phyloP scores from a whole-genome alignment of 2,329 filamentous ascomycete genomes.

The Neofusicoccum sp. region DNA sequence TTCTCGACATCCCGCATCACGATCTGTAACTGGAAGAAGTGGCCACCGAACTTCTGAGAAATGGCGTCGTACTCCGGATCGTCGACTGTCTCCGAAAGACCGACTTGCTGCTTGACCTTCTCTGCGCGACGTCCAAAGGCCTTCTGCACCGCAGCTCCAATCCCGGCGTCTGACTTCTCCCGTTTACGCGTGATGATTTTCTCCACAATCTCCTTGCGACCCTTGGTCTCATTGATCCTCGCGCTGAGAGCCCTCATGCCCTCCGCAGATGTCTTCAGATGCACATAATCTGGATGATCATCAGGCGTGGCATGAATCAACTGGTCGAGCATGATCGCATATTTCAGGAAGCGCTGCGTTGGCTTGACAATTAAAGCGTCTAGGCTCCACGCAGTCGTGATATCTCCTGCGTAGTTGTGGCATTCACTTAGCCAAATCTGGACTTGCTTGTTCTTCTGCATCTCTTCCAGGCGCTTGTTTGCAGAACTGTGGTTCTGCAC shows the following conservation, averaged over 20 bases:
- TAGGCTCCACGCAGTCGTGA: slow-evolving; percentile 92
- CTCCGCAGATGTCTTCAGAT: slow-evolving; percentile 71
- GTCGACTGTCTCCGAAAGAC: slow-evolving; percentile 65
- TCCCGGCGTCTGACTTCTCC: slow-evolving; percentile 83
- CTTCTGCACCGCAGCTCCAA: slow-evolving; percentile 59
- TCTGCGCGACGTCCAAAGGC: slow-evolving; percentile 88
- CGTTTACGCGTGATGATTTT: slow-evolving; percentile 81
- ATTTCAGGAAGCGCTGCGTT: slow-evolving; percentile 91
- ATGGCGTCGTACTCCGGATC: slow-evolving; percentile 80
- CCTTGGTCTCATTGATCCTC: slow-evolving; percentile 91
- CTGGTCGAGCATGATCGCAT: slow-evolving; percentile 81
- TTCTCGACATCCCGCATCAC: slow-evolving; percentile 92
- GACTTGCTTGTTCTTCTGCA: slow-evolving; percentile 56
- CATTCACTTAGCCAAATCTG: slow-evolving; percentile 89
- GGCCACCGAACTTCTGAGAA: slow-evolving; percentile 85
- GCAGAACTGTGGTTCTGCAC: slow-evolving; percentile 67
- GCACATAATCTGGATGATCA: slow-evolving; percentile 79
- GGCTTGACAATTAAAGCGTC: slow-evolving; percentile 97
- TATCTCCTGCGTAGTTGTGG: slow-evolving; percentile 85
- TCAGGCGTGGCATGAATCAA: slow-evolving; percentile 77
- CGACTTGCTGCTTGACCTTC: slow-evolving; percentile 74
- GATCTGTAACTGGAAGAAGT: slow-evolving; percentile 89
- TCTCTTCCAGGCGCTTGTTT: slow-evolving; percentile 60
- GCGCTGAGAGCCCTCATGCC: slow-evolving; percentile 65
- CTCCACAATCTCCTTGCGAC: slow-evolving; percentile 88